These are phyloP conservation scores for Colletotrichum kahawae DNA, from an alignment of 2,329 filamentous ascomycete genomes.

Conservation along the genomic window DNA sequence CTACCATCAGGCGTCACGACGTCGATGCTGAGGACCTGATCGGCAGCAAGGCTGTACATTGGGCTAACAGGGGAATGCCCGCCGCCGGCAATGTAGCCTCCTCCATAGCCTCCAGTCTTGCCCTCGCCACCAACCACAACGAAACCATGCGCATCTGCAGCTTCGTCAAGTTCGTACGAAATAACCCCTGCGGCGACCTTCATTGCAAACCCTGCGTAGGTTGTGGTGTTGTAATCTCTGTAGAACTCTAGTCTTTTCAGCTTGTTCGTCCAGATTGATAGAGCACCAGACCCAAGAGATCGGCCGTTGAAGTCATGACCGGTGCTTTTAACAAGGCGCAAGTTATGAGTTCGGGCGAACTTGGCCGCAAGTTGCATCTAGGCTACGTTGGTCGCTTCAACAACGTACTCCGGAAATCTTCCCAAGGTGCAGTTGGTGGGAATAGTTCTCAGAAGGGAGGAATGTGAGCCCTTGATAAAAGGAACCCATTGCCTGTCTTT, in stretches of 20 bases:
- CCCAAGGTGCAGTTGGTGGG: neutral
- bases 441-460: neutral
- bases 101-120: slow-evolving; percentile 58
- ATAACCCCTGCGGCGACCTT: slow-evolving; percentile 58
- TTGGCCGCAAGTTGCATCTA: slow-evolving; percentile 52
- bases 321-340: slow-evolving; percentile 54
- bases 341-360: slow-evolving; percentile 49
- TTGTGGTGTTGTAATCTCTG: slow-evolving; percentile 35
- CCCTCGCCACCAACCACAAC: slow-evolving; percentile 60
- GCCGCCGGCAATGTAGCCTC: slow-evolving; percentile 60
- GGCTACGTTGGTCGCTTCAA: slow-evolving; percentile 13
- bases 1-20: slow-evolving; percentile 49
- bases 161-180: slow-evolving; percentile 53
- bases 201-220: slow-evolving; percentile 56
- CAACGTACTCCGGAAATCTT: neutral
- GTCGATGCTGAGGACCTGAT: slow-evolving; percentile 51
- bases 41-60: slow-evolving; percentile 60
- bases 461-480: slow-evolving; percentile 20
- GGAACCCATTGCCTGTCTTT: slow-evolving; percentile 13
- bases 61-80: slow-evolving; percentile 60
- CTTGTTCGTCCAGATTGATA: slow-evolving; percentile 42
- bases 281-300: slow-evolving; percentile 35
- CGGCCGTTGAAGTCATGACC: slow-evolving; percentile 37
- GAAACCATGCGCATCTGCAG: slow-evolving; percentile 48
- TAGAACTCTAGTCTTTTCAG: slow-evolving; percentile 45